These are phyloP conservation scores for Ophiostoma populinum DNA, from an alignment of 2,329 filamentous ascomycete species.

Conservation along the genomic window DNA sequence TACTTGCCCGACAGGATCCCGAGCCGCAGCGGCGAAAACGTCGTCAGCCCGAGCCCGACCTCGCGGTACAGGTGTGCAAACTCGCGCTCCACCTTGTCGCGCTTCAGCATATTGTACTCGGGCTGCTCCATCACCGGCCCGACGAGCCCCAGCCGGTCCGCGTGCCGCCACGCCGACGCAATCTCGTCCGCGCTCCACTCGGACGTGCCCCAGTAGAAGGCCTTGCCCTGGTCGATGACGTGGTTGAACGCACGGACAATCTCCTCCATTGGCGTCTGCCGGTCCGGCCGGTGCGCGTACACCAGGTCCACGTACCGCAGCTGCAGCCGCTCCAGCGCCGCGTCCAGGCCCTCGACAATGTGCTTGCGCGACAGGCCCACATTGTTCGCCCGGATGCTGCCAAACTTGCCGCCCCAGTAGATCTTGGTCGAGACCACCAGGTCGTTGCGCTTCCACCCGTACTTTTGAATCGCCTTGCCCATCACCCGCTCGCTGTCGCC, in stretches of 20 bases:
- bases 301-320: conserved; percentile 50
- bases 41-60: conserved; percentile 34
- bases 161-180: conserved; percentile 40
- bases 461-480: conserved; percentile 43
- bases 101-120: conserved; percentile 45
- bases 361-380: conserved; percentile 32
- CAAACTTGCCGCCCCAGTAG: conserved; percentile 46
- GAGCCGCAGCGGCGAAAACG: conserved; percentile 34
- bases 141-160: conserved; percentile 42
- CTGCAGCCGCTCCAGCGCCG: conserved; percentile 38
- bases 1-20: conserved; percentile 46
- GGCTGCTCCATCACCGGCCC: conserved; percentile 51
- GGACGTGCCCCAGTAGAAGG: conserved; percentile 56
- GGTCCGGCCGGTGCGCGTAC: conserved; percentile 43
- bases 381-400: conserved; percentile 36
- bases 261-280: conserved; percentile 42
- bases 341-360: conserved; percentile 38
- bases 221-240: conserved; percentile 44
- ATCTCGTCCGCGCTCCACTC: conserved; percentile 56
- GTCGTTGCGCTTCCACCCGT: conserved; percentile 43
- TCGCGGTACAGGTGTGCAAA: conserved; percentile 39
- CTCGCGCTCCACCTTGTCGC: conserved; percentile 34
- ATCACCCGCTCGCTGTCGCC: conserved; percentile 48
- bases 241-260: conserved; percentile 36
- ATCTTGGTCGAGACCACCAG: conserved; percentile 43